phyloP scores from a whole-genome alignment of 257 asterid genomes.

The Nemophila menziesii region DNA sequence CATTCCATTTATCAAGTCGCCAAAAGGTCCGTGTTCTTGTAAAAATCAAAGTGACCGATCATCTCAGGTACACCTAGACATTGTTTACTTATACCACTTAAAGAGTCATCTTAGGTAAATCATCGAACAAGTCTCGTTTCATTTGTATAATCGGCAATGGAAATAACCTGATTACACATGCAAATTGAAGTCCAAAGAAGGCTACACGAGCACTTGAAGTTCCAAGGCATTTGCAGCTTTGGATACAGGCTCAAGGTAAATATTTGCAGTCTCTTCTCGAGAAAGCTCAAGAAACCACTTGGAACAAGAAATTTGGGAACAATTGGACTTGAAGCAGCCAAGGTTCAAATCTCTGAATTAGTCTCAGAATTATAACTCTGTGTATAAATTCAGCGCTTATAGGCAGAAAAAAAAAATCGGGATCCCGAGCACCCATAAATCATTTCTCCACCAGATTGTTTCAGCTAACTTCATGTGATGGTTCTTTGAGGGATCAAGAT shows the following conservation, averaged over 20 bases:
- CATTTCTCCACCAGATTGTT: slow-evolving; percentile 49
- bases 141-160: too few species aligned
- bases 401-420: slow-evolving; percentile 44
- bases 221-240: slow-evolving; percentile 66
- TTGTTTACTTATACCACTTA: too few species aligned
- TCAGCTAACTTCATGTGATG: slow-evolving; percentile 64
- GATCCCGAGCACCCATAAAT: slow-evolving; percentile 44
- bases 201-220: slow-evolving; percentile 83
- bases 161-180: too few species aligned
- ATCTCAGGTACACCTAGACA: too few species aligned
- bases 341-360: slow-evolving; percentile 66
- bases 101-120: too few species aligned
- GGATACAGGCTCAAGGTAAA: slow-evolving; percentile 78
- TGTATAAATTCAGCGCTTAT: slow-evolving; percentile 62
- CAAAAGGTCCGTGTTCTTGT: too few species aligned
- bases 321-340: slow-evolving; percentile 64
- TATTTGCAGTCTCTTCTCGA: slow-evolving; percentile 76
- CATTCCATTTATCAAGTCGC: too few species aligned
- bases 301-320: slow-evolving; percentile 62
- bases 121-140: too few species aligned
- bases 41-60: too few species aligned
- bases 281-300: slow-evolving; percentile 82
- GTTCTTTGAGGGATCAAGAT: slow-evolving; percentile 52
- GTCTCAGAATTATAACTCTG: slow-evolving; percentile 63
- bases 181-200: slow-evolving; percentile 78